These are phyloP conservation scores for Penicillium sp. DNA, from an alignment of 2,329 filamentous ascomycete species.

Conservation along the genomic window DNA sequence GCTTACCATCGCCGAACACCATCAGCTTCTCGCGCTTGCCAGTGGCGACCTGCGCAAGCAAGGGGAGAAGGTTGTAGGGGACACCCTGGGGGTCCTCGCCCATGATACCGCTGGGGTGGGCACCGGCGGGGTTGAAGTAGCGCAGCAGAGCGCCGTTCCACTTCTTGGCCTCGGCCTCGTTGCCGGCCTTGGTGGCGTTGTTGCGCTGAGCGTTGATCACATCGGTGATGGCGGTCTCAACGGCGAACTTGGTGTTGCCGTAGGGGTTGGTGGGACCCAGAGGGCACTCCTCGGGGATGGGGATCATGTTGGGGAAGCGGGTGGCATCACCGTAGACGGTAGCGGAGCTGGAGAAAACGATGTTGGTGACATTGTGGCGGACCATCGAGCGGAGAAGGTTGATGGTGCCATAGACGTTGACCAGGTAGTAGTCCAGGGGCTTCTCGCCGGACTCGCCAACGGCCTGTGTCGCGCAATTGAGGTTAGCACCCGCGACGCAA, in stretches of 20 bases:
- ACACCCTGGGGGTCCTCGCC: constrained; percentile 95
- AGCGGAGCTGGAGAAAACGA: constrained; percentile 97
- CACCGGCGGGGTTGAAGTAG: constrained; percentile 97
- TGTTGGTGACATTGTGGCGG: constrained; percentile 87
- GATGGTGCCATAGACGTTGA: constrained; percentile 93
- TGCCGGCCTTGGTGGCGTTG: constrained; percentile 75
- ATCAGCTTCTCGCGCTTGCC: constrained; percentile 91
- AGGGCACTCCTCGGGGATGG: constrained; percentile 94
- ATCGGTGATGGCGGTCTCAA: constrained; percentile 90
- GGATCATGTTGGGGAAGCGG: constrained; percentile 95
- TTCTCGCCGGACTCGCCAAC: constrained; percentile 94
- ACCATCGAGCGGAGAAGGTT: constrained; percentile 82
- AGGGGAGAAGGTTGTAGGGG: constrained; percentile 90
- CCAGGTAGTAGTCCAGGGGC: constrained; percentile 94
- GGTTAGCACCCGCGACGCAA: background rate
- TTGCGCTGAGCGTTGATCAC: constrained; percentile 81
- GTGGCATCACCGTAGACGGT: constrained; percentile 98
- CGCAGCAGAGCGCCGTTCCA: constrained; percentile 92
- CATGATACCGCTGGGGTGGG: constrained; percentile 94
- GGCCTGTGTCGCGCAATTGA: constrained; percentile 55
- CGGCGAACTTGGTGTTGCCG: constrained; percentile 90
- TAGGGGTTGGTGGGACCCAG: constrained; percentile 97
- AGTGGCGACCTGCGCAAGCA: constrained; percentile 92
- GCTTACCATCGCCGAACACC: constrained; percentile 88
- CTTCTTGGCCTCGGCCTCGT: constrained; percentile 64